Evolutionary conservation across 768 basidiomycete species (phyloP).

Genomic region (Mycena rebaudengoi): DNA sequence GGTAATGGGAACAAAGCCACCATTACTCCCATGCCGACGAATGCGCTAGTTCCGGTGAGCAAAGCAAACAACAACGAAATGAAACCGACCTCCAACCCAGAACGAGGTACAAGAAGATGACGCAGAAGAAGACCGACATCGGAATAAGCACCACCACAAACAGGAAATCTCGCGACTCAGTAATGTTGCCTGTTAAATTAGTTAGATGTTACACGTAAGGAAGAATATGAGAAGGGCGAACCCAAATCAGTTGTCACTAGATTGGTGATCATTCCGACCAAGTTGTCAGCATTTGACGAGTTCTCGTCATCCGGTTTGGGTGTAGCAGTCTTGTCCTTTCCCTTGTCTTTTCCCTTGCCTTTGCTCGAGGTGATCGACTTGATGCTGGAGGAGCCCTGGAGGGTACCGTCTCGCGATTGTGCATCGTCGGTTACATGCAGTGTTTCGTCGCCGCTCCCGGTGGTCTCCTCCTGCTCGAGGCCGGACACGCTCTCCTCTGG

Average conservation of each 20-base stretch:
- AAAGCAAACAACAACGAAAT: background rate
- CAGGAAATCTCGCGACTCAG: conserved; percentile 24
- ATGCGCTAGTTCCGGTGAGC: conserved; percentile 45
- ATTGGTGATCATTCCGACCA: conserved; percentile 82
- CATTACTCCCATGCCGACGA: conserved; percentile 59
- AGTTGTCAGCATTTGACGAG: conserved; percentile 44
- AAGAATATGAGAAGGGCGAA: background rate
- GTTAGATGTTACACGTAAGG: background rate
- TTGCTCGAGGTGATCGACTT: conserved; percentile 26
- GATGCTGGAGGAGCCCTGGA: conserved; percentile 25
- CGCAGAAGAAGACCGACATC: conserved; percentile 48
- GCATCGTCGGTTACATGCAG: conserved; percentile 10
- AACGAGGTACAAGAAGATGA: conserved; percentile 55
- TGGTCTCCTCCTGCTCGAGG: conserved; percentile 10
- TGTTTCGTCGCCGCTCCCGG: conserved; percentile 20
- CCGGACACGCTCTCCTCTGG: conserved; percentile 19
- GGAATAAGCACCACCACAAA: conserved; percentile 38
- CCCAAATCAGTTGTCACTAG: conserved; percentile 66
- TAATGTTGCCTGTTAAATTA: conserved; percentile 17
- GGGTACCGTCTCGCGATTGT: conserved; percentile 19
- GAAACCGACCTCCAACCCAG: conserved; percentile 58
- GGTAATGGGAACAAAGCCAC: conserved; percentile 60
- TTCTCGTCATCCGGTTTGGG: too few relatives aligned
- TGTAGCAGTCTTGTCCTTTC: conserved; percentile 9
- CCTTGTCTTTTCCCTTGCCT: conserved; percentile 19